phyloP scores from a whole-genome alignment of 306 rosid species.

The Cucumis melo region DNA sequence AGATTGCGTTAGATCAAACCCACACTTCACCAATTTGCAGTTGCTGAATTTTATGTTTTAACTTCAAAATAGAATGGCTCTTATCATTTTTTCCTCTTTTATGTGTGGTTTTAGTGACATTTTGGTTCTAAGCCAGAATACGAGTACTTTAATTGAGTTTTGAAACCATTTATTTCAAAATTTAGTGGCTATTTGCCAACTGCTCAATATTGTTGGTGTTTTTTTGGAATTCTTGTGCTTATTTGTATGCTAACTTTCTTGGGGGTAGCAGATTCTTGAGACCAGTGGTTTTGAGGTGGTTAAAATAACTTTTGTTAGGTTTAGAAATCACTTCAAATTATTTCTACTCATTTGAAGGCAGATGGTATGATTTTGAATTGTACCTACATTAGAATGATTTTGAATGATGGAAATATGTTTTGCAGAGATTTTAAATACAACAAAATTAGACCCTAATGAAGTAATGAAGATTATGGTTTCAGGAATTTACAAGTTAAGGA shows the following conservation, averaged over 20 bases:
- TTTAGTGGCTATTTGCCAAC: neutral
- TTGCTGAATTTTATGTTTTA: neutral
- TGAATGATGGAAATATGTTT: too few species aligned
- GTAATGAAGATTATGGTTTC: too few species aligned
- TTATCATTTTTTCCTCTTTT: neutral
- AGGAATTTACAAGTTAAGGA: neutral
- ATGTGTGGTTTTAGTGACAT: neutral
- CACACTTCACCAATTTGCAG: neutral
- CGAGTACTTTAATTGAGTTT: neutral
- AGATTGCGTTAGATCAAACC: conserved; percentile 8
- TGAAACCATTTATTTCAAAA: neutral
- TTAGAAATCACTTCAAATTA: too few species aligned
- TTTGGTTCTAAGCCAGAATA: neutral
- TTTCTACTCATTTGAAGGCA: too few species aligned
- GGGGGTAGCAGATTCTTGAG: neutral
- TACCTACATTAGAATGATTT: too few species aligned
- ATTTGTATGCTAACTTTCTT: neutral
- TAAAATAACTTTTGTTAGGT: too few species aligned
- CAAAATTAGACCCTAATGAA: too few species aligned
- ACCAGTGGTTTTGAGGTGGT: neutral
- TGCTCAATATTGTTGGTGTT: neutral
- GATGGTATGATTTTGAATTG: too few species aligned
- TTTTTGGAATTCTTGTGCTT: neutral
- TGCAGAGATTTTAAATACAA: too few species aligned
- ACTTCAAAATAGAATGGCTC: neutral